phyloP scores from a whole-genome alignment of 2,329 filamentous ascomycete genomes.

The Penicillium expansum region DNA sequence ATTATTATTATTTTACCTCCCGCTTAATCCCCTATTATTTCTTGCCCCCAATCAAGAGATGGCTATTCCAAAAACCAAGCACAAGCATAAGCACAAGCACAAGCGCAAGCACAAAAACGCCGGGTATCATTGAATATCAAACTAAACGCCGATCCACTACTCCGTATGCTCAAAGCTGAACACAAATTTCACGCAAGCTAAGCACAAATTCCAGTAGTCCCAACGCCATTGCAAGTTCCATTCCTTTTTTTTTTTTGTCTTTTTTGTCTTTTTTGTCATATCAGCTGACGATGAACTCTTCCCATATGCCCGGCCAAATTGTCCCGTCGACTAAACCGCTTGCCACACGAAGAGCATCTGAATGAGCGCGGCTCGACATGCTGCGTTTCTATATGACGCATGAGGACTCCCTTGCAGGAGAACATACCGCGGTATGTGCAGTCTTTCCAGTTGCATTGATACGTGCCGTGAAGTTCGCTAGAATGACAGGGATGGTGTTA shows the following conservation, averaged over 20 bases:
- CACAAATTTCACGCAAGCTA: not conserved
- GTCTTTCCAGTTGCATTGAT: not conserved
- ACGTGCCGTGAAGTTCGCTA: not conserved
- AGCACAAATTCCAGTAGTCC: too few species aligned
- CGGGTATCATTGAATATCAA: not conserved
- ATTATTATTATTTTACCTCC: not conserved
- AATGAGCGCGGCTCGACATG: not conserved
- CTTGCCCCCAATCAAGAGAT: not conserved
- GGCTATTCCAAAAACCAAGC: not conserved
- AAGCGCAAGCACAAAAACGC: not conserved
- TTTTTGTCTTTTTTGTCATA: not conserved
- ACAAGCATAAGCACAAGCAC: too few species aligned
- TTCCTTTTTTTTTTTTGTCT: too few species aligned
- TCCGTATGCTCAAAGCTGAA: not conserved
- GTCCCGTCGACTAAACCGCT: not conserved
- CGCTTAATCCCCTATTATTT: not conserved
- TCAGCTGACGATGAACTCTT: not conserved
- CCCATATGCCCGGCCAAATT: not conserved
- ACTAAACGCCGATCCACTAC: not conserved
- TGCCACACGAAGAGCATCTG: not conserved
- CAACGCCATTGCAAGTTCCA: not conserved
- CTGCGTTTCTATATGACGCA: slow-evolving; percentile 1
- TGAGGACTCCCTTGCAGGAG: not conserved
- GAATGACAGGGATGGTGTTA: not conserved
- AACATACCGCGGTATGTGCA: not conserved